Evolutionary conservation across 2,329 filamentous ascomycete species (phyloP).

Genomic region (Hypoxylon sp.): DNA sequence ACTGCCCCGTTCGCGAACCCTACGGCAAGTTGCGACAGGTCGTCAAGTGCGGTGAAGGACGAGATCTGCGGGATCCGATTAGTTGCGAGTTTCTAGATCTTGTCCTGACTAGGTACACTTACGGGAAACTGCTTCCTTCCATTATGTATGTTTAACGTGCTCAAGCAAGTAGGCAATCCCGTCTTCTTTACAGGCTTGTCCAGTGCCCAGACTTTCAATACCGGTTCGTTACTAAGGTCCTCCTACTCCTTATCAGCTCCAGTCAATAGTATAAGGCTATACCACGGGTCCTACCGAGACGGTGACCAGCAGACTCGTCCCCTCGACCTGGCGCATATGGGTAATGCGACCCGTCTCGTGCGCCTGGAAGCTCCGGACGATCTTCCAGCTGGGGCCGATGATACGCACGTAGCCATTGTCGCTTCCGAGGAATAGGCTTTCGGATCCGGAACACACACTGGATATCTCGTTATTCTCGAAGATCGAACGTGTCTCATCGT

Average conservation of each 20-base stretch:
- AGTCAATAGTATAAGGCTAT: background rate
- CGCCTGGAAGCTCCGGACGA: constrained; percentile 87
- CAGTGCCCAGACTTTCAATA: constrained; percentile 97
- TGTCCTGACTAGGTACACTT: constrained; percentile 51
- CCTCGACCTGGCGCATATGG: constrained; percentile 92
- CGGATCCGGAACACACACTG: constrained; percentile 87
- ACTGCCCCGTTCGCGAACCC: constrained; percentile 97
- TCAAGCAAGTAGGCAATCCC: constrained; percentile 88
- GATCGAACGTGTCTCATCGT: constrained; percentile 83
- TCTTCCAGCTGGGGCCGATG: constrained; percentile 88
- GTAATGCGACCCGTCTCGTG: constrained; percentile 86
- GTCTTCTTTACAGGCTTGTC: constrained; percentile 96
- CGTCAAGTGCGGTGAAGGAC: constrained; percentile 87
- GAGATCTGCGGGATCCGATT: constrained; percentile 72
- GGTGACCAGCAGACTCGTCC: constrained; percentile 88
- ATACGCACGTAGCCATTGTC: constrained; percentile 90
- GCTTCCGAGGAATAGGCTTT: constrained; percentile 90
- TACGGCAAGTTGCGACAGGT: constrained; percentile 92
- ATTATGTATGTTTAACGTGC: constrained; percentile 88
- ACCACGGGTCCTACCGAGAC: constrained; percentile 68
- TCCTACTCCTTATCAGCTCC: constrained; percentile 69
- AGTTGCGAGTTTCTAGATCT: background rate
- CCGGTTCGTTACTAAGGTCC: constrained; percentile 87
- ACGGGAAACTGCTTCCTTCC: constrained; percentile 94
- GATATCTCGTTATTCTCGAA: constrained; percentile 88